Evolutionary conservation across 2,329 filamentous ascomycete species (phyloP).

Genomic region (Trichoderma sp.): DNA sequence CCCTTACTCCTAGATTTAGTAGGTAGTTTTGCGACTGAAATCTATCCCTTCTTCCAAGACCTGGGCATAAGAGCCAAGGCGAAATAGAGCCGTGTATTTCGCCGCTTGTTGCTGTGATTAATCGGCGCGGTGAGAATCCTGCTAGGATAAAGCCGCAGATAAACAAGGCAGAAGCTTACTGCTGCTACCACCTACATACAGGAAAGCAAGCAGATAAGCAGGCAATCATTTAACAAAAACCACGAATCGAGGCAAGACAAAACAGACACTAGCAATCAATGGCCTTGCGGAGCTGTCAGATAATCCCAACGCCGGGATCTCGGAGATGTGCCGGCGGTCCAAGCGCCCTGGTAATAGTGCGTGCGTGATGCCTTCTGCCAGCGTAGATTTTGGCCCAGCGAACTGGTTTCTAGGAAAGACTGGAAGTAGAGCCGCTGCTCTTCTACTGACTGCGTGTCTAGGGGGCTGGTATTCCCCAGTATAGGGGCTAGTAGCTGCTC

Average conservation of each 20-base stretch:
- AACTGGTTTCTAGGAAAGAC: background rate
- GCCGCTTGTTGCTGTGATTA: background rate
- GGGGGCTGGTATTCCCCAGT: background rate
- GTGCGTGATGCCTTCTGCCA: background rate
- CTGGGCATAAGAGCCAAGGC: background rate
- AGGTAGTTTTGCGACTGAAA: background rate
- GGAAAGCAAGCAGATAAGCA: background rate
- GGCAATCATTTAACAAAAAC: background rate
- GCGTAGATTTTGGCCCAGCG: background rate
- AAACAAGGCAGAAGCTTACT: background rate
- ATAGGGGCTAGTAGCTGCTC: background rate
- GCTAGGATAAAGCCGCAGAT: background rate
- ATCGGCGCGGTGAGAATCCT: background rate
- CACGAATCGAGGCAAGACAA: background rate
- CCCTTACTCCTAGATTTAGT: background rate
- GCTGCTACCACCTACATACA: background rate
- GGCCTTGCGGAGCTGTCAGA: constrained; percentile 12
- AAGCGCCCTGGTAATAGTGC: background rate
- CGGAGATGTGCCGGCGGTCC: constrained; percentile 21
- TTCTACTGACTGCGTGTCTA: background rate
- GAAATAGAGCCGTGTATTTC: background rate
- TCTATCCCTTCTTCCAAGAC: background rate
- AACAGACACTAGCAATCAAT: background rate
- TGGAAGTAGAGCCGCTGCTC: background rate
- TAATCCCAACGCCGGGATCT: constrained; percentile 25